phyloP scores from a whole-genome alignment of 208 protist species.

The Phytomonas francai region DNA sequence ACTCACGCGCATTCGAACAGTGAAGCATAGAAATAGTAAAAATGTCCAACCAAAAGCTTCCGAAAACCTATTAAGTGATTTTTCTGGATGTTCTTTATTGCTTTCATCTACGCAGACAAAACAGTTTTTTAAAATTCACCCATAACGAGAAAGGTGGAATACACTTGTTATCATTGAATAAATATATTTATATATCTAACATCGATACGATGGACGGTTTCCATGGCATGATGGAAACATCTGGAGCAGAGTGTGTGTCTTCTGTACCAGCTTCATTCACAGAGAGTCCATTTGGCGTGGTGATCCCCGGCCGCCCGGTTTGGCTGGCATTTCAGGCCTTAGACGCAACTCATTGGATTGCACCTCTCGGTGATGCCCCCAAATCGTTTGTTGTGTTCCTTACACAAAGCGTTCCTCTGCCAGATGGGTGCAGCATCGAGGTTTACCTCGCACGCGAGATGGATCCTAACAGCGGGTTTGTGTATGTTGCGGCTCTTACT shows the following conservation, averaged over 20 bases:
- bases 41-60: not conserved
- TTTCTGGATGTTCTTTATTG: not conserved
- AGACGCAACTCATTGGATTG: conserved; percentile 37
- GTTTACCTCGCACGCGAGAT: conserved; percentile 58
- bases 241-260: not conserved
- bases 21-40: not conserved
- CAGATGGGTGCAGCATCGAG: conserved; percentile 28
- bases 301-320: conserved; percentile 58
- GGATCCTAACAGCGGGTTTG: conserved; percentile 28
- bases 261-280: not conserved
- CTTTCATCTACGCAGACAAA: not conserved
- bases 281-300: conserved; percentile 31
- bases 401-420: conserved; percentile 33
- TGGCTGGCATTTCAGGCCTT: conserved; percentile 32
- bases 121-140: not conserved
- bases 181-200: not conserved
- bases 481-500: conserved; percentile 63
- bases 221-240: not conserved
- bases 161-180: conserved; percentile 1
- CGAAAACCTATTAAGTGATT: not conserved
- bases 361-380: conserved; percentile 36
- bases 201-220: not conserved
- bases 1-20: not conserved
- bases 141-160: not conserved
- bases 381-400: conserved; percentile 66